phyloP scores from a whole-genome alignment of 352 stramenopile species.

The Phytophthora ohioensis region DNA sequence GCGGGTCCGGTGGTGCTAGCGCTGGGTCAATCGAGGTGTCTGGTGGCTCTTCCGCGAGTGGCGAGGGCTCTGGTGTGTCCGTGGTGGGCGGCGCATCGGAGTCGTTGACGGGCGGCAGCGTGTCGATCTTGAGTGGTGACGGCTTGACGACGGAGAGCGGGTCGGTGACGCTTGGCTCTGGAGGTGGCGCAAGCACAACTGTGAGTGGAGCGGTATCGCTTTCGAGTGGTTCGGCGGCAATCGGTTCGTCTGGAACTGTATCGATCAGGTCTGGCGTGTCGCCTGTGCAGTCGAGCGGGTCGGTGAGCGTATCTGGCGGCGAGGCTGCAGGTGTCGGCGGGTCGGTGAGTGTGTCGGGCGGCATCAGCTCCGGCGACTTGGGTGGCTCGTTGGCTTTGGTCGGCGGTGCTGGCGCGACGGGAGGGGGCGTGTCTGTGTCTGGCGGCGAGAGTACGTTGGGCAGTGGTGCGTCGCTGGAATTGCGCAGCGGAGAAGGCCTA shows the following conservation, averaged over 20 bases:
- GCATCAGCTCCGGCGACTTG: slow-evolving; percentile 8
- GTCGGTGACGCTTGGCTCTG: slow-evolving; percentile 23
- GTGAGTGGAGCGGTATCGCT: slow-evolving; percentile 27
- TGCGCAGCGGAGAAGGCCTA: slow-evolving; percentile 30
- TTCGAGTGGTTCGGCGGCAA: slow-evolving; percentile 24
- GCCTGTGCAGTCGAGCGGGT: slow-evolving; percentile 27
- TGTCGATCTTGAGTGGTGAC: slow-evolving; percentile 27
- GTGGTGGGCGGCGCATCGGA: slow-evolving; percentile 30
- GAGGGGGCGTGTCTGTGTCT: slow-evolving; percentile 28
- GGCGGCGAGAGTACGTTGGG: slow-evolving; percentile 17
- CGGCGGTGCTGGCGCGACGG: slow-evolving; percentile 25
- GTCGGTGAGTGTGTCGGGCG: slow-evolving; percentile 16
- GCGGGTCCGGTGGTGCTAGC: slow-evolving; percentile 26
- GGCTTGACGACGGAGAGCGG: slow-evolving; percentile 19
- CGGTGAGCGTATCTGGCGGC: slow-evolving; percentile 23
- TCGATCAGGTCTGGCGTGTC: slow-evolving; percentile 29
- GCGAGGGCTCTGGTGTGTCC: slow-evolving; percentile 33
- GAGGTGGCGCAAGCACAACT: neutral
- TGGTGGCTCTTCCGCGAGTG: slow-evolving; percentile 35
- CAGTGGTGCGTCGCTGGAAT: slow-evolving; percentile 17
- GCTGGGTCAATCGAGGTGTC: slow-evolving; percentile 34
- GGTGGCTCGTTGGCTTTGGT: slow-evolving; percentile 19
- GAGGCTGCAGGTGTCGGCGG: slow-evolving; percentile 23
- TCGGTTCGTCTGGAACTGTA: slow-evolving; percentile 27
- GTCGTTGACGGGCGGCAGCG: slow-evolving; percentile 28